These are phyloP conservation scores for Cyclotella distinguenda DNA, from an alignment of 108 stramenopile genomes.

Conservation along the genomic window DNA sequence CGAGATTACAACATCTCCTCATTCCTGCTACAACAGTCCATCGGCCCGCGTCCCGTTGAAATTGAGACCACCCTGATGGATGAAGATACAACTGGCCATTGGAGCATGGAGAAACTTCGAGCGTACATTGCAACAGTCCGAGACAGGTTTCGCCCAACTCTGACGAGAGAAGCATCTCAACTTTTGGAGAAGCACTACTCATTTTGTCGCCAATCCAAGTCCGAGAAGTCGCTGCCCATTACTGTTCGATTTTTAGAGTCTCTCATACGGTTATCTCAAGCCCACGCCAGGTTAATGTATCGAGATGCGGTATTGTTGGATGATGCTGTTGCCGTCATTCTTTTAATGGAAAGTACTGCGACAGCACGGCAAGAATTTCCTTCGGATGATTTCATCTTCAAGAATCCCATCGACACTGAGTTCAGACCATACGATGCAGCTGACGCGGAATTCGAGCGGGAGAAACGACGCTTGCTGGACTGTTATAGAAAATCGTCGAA, in stretches of 20 bases:
- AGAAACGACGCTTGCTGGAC: slow-evolving; percentile 29
- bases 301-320: slow-evolving; percentile 68
- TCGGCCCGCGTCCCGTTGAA: slow-evolving; percentile 46
- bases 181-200: slow-evolving; percentile 85
- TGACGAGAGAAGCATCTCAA: slow-evolving; percentile 67
- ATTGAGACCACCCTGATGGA: slow-evolving; percentile 20
- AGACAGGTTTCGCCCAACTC: slow-evolving; percentile 71
- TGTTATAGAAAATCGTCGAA: slow-evolving; percentile 31
- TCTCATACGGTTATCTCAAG: slow-evolving; percentile 92
- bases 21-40: slow-evolving; percentile 88
- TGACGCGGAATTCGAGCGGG: slow-evolving; percentile 33
- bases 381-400: slow-evolving; percentile 20
- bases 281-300: slow-evolving; percentile 94
- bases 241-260: slow-evolving; percentile 95
- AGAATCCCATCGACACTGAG: slow-evolving; percentile 42
- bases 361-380: slow-evolving; percentile 12
- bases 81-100: slow-evolving; percentile 49
- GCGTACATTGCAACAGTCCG: slow-evolving; percentile 90
- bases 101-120: slow-evolving; percentile 85
- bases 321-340: slow-evolving; percentile 84
- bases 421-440: slow-evolving; percentile 32
- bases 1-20: slow-evolving; percentile 81
- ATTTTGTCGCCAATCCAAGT: slow-evolving; percentile 56
- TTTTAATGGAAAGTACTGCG: slow-evolving; percentile 82
- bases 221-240: slow-evolving; percentile 61